Percentiles rank a stretch among this genome's conserved stretches.
phyloP scores from a whole-genome alignment of 768 basidiomycete species.

The Cantharellus cinnabarinus region DNA sequence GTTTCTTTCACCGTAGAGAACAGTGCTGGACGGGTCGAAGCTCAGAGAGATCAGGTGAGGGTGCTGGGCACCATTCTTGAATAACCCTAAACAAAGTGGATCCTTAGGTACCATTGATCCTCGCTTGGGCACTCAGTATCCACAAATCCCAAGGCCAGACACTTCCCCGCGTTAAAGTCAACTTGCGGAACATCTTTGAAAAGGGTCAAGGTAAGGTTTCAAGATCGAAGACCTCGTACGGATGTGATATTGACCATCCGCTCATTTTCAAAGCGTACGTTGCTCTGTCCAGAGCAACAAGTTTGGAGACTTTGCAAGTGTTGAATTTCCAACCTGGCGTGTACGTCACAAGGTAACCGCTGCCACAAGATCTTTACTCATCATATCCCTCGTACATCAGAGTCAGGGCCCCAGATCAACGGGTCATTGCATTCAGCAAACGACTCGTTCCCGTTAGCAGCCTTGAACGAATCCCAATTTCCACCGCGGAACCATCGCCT shows the following conservation, averaged over 20 bases:
- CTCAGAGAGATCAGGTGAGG: slow-evolving; percentile 34
- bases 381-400: slow-evolving; percentile 16
- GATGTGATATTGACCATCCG: neutral
- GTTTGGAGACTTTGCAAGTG: slow-evolving; percentile 10
- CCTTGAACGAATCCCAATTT: neutral
- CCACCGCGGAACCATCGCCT: neutral
- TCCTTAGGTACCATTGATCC: slow-evolving; percentile 10
- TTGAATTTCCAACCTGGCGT: slow-evolving; percentile 9
- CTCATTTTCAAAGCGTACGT: slow-evolving; percentile 3
- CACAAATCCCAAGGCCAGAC: slow-evolving; percentile 14
- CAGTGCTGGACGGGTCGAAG: slow-evolving; percentile 36
- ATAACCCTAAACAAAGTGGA: neutral
- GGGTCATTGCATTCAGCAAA: slow-evolving; percentile 38
- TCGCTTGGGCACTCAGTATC: slow-evolving; percentile 11
- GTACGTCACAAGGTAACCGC: neutral
- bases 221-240: neutral
- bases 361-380: neutral
- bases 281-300: slow-evolving; percentile 10
- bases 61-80: neutral
- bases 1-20: slow-evolving; percentile 44
- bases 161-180: slow-evolving; percentile 11
- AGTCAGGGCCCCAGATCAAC: slow-evolving; percentile 36
- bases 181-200: slow-evolving; percentile 10
- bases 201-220: slow-evolving; percentile 28
- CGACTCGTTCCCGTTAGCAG: slow-evolving; percentile 6